A percentile compares a stretch with the other conserved stretches of the same genome.
These are phyloP conservation scores for Dryadomyces sulphureus DNA, from an alignment of 2,329 filamentous ascomycete species.

Conservation along the genomic window DNA sequence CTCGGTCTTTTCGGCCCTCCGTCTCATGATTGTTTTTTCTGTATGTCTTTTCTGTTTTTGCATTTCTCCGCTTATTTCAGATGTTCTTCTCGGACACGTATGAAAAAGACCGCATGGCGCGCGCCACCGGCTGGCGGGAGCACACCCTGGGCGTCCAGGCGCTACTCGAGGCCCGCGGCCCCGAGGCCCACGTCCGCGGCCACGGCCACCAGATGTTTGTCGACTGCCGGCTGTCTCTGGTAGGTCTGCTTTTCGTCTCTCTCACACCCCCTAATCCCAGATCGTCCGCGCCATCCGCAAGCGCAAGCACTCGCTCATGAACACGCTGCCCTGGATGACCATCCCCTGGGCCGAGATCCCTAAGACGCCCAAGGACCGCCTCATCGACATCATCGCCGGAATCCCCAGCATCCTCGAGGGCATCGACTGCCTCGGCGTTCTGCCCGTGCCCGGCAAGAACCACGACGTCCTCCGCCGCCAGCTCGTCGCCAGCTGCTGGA, in stretches of 20 bases:
- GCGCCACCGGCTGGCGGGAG: slow-evolving; percentile 10
- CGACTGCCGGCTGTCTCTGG: slow-evolving; percentile 10
- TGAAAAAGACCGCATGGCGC: slow-evolving; percentile 10
- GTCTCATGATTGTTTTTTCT: slow-evolving; percentile 13
- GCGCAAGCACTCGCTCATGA: slow-evolving; percentile 9
- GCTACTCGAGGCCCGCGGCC: slow-evolving; percentile 8
- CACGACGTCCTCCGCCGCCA: background rate
- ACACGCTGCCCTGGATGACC: slow-evolving; percentile 10
- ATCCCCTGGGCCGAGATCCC: slow-evolving; percentile 10
- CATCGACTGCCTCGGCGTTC: slow-evolving; percentile 7
- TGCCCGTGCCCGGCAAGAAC: background rate
- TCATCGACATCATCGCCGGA: slow-evolving; percentile 11
- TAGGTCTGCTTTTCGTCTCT: background rate
- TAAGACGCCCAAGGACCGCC: slow-evolving; percentile 10
- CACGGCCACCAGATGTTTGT: slow-evolving; percentile 12
- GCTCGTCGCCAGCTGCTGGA: slow-evolving; percentile 3
- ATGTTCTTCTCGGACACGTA: slow-evolving; percentile 12
- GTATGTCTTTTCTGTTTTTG: slow-evolving; percentile 3
- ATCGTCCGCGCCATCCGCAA: slow-evolving; percentile 7
- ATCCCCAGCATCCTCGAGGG: slow-evolving; percentile 10
- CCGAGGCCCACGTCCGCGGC: slow-evolving; percentile 9
- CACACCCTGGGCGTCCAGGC: slow-evolving; percentile 11
- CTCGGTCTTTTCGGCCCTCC: slow-evolving; percentile 10
- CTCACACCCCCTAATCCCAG: background rate
- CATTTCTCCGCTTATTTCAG: background rate